Conservation (phyloP, 306 rosid species). For the Corylus heterophylla region DNA sequence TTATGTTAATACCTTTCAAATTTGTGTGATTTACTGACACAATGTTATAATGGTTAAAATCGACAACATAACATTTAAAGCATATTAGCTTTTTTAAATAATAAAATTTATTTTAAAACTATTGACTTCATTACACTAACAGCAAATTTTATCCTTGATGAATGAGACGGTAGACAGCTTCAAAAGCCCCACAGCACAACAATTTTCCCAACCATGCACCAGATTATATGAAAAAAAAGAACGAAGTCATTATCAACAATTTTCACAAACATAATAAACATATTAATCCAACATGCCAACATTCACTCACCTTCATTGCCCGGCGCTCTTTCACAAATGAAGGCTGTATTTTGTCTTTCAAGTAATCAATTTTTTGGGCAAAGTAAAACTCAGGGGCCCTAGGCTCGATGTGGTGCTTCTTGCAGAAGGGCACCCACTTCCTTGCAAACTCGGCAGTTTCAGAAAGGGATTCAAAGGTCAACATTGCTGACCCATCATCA, state of each 20-base stretch:
- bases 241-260: background rate
- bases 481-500: slow-evolving; percentile 99
- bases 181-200: background rate
- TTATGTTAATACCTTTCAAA: too few relatives aligned
- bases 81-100: too few relatives aligned
- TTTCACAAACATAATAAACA: background rate
- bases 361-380: slow-evolving; percentile 94
- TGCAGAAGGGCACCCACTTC: slow-evolving; percentile 98
- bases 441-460: slow-evolving; percentile 99
- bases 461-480: slow-evolving; percentile 93
- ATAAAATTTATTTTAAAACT: background rate
- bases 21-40: too few relatives aligned
- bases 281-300: slow-evolving; percentile 5
- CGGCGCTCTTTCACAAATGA: slow-evolving; percentile 97
- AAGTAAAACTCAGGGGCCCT: slow-evolving; percentile 99
- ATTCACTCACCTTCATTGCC: slow-evolving; percentile 77
- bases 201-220: background rate
- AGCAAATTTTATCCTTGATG: background rate
- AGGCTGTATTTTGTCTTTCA: slow-evolving; percentile 96
- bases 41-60: too few relatives aligned
- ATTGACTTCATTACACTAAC: too few relatives aligned
- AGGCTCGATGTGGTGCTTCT: slow-evolving; percentile 91
- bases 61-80: too few relatives aligned
- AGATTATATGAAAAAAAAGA: background rate
- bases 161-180: background rate